phyloP scores from a whole-genome alignment of 352 stramenopile species.

The Pythium sukuiense region DNA sequence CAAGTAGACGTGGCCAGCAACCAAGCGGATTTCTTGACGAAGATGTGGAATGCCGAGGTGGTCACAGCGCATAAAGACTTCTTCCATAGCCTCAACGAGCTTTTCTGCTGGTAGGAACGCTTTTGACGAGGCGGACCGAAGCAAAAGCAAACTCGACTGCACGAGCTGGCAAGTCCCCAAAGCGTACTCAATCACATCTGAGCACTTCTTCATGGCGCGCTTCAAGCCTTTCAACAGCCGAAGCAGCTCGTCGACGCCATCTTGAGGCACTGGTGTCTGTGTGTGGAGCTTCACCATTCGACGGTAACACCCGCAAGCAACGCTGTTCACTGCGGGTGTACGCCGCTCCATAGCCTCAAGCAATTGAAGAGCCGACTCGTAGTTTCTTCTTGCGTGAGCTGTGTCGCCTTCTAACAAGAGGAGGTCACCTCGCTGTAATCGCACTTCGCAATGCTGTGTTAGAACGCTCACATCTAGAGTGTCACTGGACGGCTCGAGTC shows the following conservation, averaged over 20 bases:
- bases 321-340: constrained; percentile 11
- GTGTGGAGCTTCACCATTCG: constrained; percentile 44
- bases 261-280: constrained; percentile 15
- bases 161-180: constrained; percentile 53
- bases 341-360: background rate
- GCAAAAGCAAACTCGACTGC: constrained; percentile 35
- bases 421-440: constrained; percentile 21
- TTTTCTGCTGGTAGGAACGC: constrained; percentile 38
- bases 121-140: constrained; percentile 35
- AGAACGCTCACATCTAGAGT: constrained; percentile 12
- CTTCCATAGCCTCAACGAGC: constrained; percentile 40
- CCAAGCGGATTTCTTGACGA: constrained; percentile 42
- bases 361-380: constrained; percentile 5
- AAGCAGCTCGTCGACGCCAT: constrained; percentile 39
- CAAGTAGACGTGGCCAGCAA: constrained; percentile 52
- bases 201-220: constrained; percentile 37
- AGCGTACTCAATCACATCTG: constrained; percentile 43
- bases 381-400: background rate
- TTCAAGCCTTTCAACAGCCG: constrained; percentile 49
- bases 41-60: constrained; percentile 46
- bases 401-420: constrained; percentile 16
- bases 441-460: constrained; percentile 20
- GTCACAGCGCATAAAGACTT: constrained; percentile 44
- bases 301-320: constrained; percentile 46
- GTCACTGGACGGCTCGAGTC: background rate